Conservation (phyloP, 1,139 yeast genomes). For the Blastobotrys arbuscula region DNA sequence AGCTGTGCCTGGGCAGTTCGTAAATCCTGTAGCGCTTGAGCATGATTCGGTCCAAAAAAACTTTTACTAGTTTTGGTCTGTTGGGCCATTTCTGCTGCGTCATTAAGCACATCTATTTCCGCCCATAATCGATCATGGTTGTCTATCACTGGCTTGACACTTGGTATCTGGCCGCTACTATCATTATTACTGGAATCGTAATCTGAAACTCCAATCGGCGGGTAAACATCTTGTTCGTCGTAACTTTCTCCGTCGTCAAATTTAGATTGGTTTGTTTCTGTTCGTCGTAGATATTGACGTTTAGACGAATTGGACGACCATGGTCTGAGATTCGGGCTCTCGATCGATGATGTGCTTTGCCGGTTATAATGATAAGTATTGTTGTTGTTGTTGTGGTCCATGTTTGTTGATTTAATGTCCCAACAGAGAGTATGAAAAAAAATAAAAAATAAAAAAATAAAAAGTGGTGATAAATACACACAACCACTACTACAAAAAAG, state of each 20-base stretch:
- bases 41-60: conserved; percentile 60
- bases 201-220: background rate
- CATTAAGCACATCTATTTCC: conserved; percentile 80
- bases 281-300: background rate
- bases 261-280: conserved; percentile 6
- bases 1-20: conserved; percentile 58
- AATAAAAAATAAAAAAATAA: too few relatives aligned
- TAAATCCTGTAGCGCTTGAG: conserved; percentile 49
- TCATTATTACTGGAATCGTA: background rate
- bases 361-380: too few relatives aligned
- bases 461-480: too few relatives aligned
- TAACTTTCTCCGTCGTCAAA: background rate
- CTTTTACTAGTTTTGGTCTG: conserved; percentile 50
- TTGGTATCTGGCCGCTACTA: too few relatives aligned
- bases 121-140: conserved; percentile 76
- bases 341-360: background rate
- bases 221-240: background rate
- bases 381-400: too few relatives aligned
- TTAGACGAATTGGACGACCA: background rate
- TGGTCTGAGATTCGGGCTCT: conserved; percentile 3
- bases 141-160: conserved; percentile 32
- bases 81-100: conserved; percentile 60
- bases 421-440: too few relatives aligned
- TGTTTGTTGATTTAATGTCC: too few relatives aligned
- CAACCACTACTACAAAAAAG: background rate